Base-by-base conservation (phyloP, 202 grass and related monocot genomes). In the Schoenoplectus tabernaemontani region DNA sequence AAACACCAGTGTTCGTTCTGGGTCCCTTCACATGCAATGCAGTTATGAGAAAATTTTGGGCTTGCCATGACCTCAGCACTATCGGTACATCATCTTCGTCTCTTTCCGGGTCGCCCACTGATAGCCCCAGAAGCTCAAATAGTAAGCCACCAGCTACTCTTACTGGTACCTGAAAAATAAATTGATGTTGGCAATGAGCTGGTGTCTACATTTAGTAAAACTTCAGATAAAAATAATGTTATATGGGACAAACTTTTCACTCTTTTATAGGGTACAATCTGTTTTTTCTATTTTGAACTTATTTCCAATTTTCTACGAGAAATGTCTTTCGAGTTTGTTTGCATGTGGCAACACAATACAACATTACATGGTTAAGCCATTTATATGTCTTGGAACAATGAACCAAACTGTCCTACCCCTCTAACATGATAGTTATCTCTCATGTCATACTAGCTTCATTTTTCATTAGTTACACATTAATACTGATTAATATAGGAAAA, bases 121-220 rank as follows among this genome's bases (percentile, higher is more conserved):
- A 91, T 71, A 91, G 89, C 59, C 93, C 89, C 79, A 91, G 85
- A 87, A 97, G 91, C 79, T 97, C 91, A 87, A 93, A 91, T 66
- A 91, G 67, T 47, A 93, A 78, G 11, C 91, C 89, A 60, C 88
- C 93, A 72, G 93, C 87, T 75, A 91, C 93, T 83, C 91, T 89
- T 82, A 97, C 91, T 56, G 84, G 93, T 37, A 91, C 93, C 93
- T 97, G 87, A 78, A 90, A 76, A 89, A 60, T 76, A 66, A 91
- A 85, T 71, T 32, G 48, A 79, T 32, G 46, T 33, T 51, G 33
- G 6, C 24, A 51, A n/a, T n/a, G n/a, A n/a, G n/a, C n/a, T n/a
- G n/a, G n/a, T n/a, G n/a, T n/a, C n/a, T n/a, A n/a, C n/a, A n/a
- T n/a, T n/a, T n/a, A n/a, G n/a, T n/a, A n/a, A n/a, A n/a, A n/a